Base-by-base conservation (phyloP, 805 yeast genomes). In the Pichia insulana region DNA sequence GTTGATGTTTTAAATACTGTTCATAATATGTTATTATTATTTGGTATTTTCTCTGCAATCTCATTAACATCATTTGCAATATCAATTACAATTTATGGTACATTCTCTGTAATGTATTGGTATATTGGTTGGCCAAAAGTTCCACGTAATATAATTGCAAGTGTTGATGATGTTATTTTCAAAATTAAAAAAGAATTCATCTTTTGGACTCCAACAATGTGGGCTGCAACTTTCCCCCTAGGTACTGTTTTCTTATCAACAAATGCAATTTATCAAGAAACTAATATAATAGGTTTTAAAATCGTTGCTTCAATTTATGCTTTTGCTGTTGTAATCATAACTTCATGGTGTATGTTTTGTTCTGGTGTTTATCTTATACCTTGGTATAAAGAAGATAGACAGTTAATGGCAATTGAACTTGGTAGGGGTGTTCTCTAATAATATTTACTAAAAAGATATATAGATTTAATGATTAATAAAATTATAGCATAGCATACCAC, bases 151-250 rank as follows among this genome's bases (percentile, higher is more conserved):
- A 10, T 38, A 6, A 8, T 2, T 17, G 11, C 19, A 32, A 32
- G 11, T 32, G 22, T 16, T 12, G 35, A 8, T n/a, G 22, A 16
- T 19, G 35, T 19, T 4, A n/a, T 19, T 11, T 17, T 16, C 7
- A n/a, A 18, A 17, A 8, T 30, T n/a, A 30, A 18, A 16, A 39
- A 20, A 12, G 22, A 34, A 12, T 17, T 26, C 28, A 27, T 34
- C 7, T 22, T 22, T 27, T 79, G 76, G 63, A 64, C 67, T 25
- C 68, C 69, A 48, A 70, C 74, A 1, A 77, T 78, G 76, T 84
- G 96, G 96, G 78, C 88, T 15, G 74, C 83, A 68, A 83, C 96
- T 49, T 88, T 88, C 79, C 96, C 96, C 4, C 54, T 87, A 52
- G 96, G 96, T 2, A 85, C 94, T 0, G 78, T 84, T 80, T 68